These are phyloP conservation scores for Beauveria pseudobassiana DNA, from an alignment of 2,329 filamentous ascomycete species.

Conservation along the genomic window DNA sequence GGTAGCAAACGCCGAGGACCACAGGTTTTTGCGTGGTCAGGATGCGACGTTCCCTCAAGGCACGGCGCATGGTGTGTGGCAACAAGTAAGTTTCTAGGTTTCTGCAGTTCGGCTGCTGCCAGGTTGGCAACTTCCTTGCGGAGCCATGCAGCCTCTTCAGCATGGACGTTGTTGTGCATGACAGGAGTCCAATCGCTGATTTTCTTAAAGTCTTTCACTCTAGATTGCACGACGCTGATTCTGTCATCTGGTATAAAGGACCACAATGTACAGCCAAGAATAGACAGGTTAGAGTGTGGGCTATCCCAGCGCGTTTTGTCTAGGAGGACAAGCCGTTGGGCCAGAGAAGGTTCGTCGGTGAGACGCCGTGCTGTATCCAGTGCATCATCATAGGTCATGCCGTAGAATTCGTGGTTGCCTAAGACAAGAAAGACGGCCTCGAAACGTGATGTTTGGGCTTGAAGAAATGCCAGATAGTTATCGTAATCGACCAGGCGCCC, in stretches of 20 bases:
- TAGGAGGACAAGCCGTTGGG: conserved; percentile 30
- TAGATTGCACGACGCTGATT: conserved; percentile 30
- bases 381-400: conserved; percentile 23
- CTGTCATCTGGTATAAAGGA: conserved; percentile 33
- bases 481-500: conserved; percentile 41
- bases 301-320: conserved; percentile 25
- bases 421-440: conserved; percentile 40
- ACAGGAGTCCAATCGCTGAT: conserved; percentile 45
- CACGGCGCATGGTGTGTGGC: conserved; percentile 52
- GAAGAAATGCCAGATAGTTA: conserved; percentile 36
- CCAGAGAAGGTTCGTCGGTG: conserved; percentile 24
- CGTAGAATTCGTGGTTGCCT: conserved; percentile 48
- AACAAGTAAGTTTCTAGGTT: conserved; percentile 33
- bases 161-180: conserved; percentile 41
- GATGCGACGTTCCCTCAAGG: conserved; percentile 39
- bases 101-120: conserved; percentile 15
- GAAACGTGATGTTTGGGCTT: conserved; percentile 32
- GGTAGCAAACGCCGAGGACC: conserved; percentile 45
- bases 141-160: conserved; percentile 44
- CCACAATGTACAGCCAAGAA: conserved; percentile 48
- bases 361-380: conserved; percentile 26
- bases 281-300: conserved; percentile 28
- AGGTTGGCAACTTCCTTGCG: conserved; percentile 25
- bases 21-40: conserved; percentile 39
- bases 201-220: conserved; percentile 45